Conservation (phyloP, 148 eudicot species). For the Nyssa sinensis region DNA sequence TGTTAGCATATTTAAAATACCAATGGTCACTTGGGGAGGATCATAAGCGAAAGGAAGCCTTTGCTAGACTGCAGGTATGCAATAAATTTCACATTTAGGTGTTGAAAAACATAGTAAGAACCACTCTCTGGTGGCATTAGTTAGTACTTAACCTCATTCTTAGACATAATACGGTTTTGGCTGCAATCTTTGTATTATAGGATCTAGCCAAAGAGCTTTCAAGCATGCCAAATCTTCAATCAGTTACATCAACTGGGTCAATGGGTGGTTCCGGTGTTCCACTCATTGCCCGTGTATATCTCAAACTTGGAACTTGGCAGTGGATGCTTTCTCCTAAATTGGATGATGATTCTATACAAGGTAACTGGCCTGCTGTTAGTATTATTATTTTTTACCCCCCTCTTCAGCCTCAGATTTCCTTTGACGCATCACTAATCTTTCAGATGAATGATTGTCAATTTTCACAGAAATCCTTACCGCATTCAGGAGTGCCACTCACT, state of each 20-base stretch:
- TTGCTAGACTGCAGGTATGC: constrained; percentile 75
- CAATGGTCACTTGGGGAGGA: constrained; percentile 98
- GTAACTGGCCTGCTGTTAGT: constrained; percentile 23
- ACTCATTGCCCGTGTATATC: constrained; percentile 84
- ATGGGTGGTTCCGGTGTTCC: constrained; percentile 50
- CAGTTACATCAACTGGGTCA: constrained; percentile 33
- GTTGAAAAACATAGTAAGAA: neutral
- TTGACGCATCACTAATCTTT: constrained; percentile 13
- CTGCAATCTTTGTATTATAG: constrained; percentile 29
- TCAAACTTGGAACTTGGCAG: constrained; percentile 83
- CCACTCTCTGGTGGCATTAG: neutral
- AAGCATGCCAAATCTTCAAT: constrained; percentile 39
- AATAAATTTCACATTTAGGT: neutral
- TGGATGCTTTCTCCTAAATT: constrained; percentile 75
- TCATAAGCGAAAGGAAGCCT: constrained; percentile 89
- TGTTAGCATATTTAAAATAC: constrained; percentile 86
- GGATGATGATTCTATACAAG: constrained; percentile 72
- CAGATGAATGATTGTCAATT: constrained; percentile 10
- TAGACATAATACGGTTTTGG: neutral
- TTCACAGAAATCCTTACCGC: constrained; percentile 70
- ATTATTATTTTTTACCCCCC: neutral
- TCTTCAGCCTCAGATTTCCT: neutral
- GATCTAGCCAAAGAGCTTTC: constrained; percentile 73
- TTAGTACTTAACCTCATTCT: neutral
- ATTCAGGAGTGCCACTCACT: constrained; percentile 71